Percentiles rank a stretch among this genome's conserved stretches.
phyloP scores from a whole-genome alignment of 2,329 filamentous ascomycete species.

The Colletotrichum plurivorum region DNA sequence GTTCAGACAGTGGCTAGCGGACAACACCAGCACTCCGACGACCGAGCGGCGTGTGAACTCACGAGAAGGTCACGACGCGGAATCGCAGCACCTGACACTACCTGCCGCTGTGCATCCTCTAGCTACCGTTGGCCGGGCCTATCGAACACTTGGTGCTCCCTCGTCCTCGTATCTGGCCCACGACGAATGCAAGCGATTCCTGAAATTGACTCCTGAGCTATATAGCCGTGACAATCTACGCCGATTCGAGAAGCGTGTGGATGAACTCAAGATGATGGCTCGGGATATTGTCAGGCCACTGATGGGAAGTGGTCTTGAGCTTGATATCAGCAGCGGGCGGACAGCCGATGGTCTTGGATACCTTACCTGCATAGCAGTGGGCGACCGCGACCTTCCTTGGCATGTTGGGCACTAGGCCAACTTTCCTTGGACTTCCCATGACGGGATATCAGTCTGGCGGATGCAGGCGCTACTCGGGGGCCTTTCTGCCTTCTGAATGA shows the following conservation, averaged over 20 bases:
- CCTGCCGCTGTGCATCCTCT: slow-evolving; percentile 61
- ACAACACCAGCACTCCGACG: slow-evolving; percentile 84
- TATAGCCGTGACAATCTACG: slow-evolving; percentile 90
- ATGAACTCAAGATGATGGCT: slow-evolving; percentile 89
- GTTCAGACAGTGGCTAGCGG: slow-evolving; percentile 93
- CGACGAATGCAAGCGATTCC: slow-evolving; percentile 91
- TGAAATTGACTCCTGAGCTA: slow-evolving; percentile 85
- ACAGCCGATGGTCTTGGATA: slow-evolving; percentile 62
- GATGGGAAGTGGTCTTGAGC: slow-evolving; percentile 87
- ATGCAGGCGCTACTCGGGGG: slow-evolving; percentile 15
- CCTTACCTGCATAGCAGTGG: slow-evolving; percentile 65
- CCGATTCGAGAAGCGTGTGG: slow-evolving; percentile 87
- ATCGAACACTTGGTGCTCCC: slow-evolving; percentile 80
- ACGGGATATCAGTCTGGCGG: neutral
- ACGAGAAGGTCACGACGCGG: slow-evolving; percentile 48
- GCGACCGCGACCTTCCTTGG: slow-evolving; percentile 67
- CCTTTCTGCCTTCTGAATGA: slow-evolving; percentile 22
- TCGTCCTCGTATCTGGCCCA: slow-evolving; percentile 79
- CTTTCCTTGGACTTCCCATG: neutral
- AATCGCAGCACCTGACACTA: slow-evolving; percentile 50
- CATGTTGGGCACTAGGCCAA: slow-evolving; percentile 51
- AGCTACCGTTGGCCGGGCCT: slow-evolving; percentile 78
- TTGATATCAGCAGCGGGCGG: slow-evolving; percentile 73
- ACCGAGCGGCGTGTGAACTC: slow-evolving; percentile 47
- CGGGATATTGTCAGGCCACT: slow-evolving; percentile 86